These are phyloP conservation scores for Coniochaeta sp. DNA, from an alignment of 2,329 filamentous ascomycete genomes.

Conservation along the genomic window DNA sequence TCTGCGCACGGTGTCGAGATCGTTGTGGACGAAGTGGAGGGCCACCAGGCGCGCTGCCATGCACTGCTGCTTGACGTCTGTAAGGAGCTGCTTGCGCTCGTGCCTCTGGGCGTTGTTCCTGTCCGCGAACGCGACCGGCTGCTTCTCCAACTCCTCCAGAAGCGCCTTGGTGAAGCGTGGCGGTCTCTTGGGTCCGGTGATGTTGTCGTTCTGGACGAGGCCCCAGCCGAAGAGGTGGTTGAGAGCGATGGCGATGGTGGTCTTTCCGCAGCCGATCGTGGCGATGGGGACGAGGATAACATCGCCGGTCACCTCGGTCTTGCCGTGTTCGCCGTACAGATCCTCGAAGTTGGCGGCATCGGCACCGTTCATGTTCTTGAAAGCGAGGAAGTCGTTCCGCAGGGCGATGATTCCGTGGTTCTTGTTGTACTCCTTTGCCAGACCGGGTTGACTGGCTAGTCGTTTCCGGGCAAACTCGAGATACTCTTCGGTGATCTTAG, in stretches of 20 bases:
- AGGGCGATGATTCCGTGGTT: conserved; percentile 96
- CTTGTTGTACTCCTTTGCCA: conserved; percentile 66
- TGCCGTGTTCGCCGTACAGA: conserved; percentile 40
- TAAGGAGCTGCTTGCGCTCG: conserved; percentile 81
- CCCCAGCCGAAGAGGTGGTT: conserved; percentile 83
- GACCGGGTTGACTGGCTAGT: conserved; percentile 58
- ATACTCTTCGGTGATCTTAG: conserved; percentile 86
- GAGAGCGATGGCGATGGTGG: conserved; percentile 78
- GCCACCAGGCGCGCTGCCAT: conserved; percentile 68
- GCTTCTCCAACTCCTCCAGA: conserved; percentile 53
- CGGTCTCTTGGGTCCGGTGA: conserved; percentile 67
- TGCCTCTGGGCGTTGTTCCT: conserved; percentile 88
- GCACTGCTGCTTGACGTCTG: conserved; percentile 61
- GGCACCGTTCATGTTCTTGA: conserved; percentile 76
- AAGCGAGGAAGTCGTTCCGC: conserved; percentile 77
- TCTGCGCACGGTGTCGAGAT: conserved; percentile 64
- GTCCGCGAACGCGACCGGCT: conserved; percentile 78
- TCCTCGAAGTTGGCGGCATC: conserved; percentile 78
- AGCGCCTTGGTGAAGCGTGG: conserved; percentile 70
- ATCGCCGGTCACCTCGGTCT: conserved; percentile 53
- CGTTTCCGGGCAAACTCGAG: conserved; percentile 71
- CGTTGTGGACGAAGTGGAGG: conserved; percentile 79
- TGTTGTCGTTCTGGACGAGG: conserved; percentile 95
- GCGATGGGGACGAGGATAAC: conserved; percentile 85
- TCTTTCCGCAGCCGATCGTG: conserved; percentile 95